These are phyloP conservation scores for Rhipidocladum racemiflorum DNA, from an alignment of 176 grass and related monocot species.

Conservation along the genomic window DNA sequence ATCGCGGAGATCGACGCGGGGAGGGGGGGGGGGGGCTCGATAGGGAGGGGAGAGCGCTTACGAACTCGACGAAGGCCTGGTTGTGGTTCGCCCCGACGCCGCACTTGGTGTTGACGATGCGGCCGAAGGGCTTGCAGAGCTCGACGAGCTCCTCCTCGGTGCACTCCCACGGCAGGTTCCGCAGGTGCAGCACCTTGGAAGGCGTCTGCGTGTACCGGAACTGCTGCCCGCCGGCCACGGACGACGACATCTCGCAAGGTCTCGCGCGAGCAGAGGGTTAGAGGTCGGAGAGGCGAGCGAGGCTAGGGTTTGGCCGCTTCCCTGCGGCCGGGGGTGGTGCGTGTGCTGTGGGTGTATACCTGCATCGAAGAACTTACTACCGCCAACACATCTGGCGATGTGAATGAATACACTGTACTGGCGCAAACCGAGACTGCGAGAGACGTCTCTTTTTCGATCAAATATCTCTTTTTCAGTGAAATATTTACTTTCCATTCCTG, in stretches of 20 bases:
- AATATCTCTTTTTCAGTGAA: too few relatives aligned
- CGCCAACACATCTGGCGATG: too few relatives aligned
- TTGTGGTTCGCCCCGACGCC: constrained; percentile 90
- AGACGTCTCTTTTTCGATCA: too few relatives aligned
- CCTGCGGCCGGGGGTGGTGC: neutral
- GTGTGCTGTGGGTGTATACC: too few relatives aligned
- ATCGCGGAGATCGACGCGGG: constrained; percentile 3
- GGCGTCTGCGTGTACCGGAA: constrained; percentile 91
- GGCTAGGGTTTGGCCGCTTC: constrained; percentile 30
- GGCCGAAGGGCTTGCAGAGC: constrained; percentile 90
- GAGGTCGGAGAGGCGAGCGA: neutral
- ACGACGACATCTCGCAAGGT: constrained; percentile 61
- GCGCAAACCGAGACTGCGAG: too few relatives aligned
- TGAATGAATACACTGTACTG: too few relatives aligned
- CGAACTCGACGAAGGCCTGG: constrained; percentile 97
- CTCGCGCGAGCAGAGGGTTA: neutral
- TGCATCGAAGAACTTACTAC: too few relatives aligned
- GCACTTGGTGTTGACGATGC: constrained; percentile 84
- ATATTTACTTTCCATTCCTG: too few relatives aligned
- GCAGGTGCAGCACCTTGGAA: constrained; percentile 92
- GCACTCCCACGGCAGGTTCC: constrained; percentile 94
- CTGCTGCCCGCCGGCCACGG: constrained; percentile 52
- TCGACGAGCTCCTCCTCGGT: constrained; percentile 87
- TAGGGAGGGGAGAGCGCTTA: constrained; percentile 39
- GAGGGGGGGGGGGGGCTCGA: neutral